These are phyloP conservation scores for Macrolepiota dolichaula DNA, from an alignment of 768 basidiomycete species.

Conservation along the genomic window DNA sequence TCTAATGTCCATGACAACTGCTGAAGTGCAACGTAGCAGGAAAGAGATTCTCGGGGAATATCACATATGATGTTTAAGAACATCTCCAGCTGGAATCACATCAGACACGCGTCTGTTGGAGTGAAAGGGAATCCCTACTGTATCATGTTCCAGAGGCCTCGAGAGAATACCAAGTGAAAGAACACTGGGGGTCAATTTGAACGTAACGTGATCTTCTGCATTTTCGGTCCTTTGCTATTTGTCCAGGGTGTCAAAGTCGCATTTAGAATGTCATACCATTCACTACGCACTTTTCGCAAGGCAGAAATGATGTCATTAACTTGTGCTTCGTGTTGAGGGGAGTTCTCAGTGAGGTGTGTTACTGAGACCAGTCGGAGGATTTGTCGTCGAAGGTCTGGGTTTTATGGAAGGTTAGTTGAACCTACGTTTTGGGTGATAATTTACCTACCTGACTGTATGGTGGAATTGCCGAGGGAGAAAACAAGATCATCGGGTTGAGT, in stretches of 20 bases:
- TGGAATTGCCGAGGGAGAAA: conserved; percentile 16
- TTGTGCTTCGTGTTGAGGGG: conserved; percentile 15
- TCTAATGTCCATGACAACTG: conserved; percentile 53
- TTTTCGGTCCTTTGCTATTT: background rate
- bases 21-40: conserved; percentile 49
- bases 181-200: background rate
- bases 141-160: background rate
- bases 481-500: conserved; percentile 21
- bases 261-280: background rate
- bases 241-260: background rate
- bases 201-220: conserved; percentile 17
- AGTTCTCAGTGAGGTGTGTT: conserved; percentile 20
- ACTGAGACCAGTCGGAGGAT: conserved; percentile 38
- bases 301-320: conserved; percentile 13
- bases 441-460: conserved; percentile 16
- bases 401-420: background rate
- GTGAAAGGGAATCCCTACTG: background rate
- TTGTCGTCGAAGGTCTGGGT: conserved; percentile 35
- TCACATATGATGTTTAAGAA: conserved; percentile 5
- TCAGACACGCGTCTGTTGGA: background rate
- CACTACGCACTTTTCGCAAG: conserved; percentile 17
- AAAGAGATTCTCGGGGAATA: conserved; percentile 28
- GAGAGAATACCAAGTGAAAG: background rate
- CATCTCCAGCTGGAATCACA: background rate
- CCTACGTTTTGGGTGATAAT: background rate